Percentiles rank a stretch among this genome's conserved stretches.
Conservation (phyloP, 805 yeast species). For the Yamadazyma scolyti region DNA sequence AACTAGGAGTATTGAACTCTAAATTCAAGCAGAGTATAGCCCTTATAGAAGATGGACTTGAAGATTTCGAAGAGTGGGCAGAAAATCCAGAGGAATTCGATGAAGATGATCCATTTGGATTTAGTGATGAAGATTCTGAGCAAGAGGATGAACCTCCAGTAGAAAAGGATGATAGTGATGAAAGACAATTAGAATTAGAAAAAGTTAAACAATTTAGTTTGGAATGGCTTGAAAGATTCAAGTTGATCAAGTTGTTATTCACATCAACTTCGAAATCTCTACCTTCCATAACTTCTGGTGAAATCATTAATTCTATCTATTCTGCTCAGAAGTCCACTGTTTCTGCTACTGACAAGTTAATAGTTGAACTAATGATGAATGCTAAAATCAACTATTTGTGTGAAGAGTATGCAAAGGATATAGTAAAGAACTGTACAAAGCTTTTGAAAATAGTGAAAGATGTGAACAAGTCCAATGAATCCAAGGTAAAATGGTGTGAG, state of each 20-base stretch:
- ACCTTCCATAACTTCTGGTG: slow-evolving; percentile 41
- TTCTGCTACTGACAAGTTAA: slow-evolving; percentile 52
- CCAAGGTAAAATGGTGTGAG: slow-evolving; percentile 55
- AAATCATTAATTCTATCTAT: slow-evolving; percentile 46
- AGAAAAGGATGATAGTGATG: slow-evolving; percentile 16
- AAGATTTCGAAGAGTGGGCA: slow-evolving; percentile 68
- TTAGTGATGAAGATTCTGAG: slow-evolving; percentile 30
- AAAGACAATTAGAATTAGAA: slow-evolving; percentile 27
- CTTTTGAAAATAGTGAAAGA: slow-evolving; percentile 38
- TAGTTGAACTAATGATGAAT: slow-evolving; percentile 54
- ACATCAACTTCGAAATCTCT: slow-evolving; percentile 57
- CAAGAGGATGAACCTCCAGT: slow-evolving; percentile 15
- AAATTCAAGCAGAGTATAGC: slow-evolving; percentile 42
- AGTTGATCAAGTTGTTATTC: slow-evolving; percentile 55
- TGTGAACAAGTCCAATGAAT: slow-evolving; percentile 47
- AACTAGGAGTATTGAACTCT: slow-evolving; percentile 47
- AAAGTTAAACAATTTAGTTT: slow-evolving; percentile 38
- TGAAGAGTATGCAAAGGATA: slow-evolving; percentile 26
- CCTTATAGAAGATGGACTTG: slow-evolving; percentile 55
- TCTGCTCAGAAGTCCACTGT: slow-evolving; percentile 39
- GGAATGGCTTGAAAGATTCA: slow-evolving; percentile 50
- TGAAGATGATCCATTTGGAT: slow-evolving; percentile 56
- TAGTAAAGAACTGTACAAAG: slow-evolving; percentile 23
- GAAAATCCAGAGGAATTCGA: slow-evolving; percentile 50
- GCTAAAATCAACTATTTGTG: slow-evolving; percentile 34